Evolutionary conservation across 208 protist species (phyloP), one percentile per base, ranked within the genome.

Genomic region (Crithidia thermophila): DNA sequence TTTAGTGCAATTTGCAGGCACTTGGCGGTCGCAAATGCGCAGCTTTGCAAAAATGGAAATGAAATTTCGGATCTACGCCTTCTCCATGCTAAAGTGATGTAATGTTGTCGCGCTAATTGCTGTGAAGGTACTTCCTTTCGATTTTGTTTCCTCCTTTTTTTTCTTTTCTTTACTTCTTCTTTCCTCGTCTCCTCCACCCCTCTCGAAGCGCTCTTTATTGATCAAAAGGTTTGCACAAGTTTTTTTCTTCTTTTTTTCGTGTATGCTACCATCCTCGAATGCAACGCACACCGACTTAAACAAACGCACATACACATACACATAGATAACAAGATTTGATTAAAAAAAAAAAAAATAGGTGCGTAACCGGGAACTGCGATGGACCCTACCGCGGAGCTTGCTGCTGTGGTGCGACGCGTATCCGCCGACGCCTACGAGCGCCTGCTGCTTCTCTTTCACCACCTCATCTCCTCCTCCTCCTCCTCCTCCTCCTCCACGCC

Each of bases 341-440:
- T n/a, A n/a, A 30, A 50, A 50, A 50, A 23, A 5, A 5, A 4
- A 50, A 30, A 4, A 30, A 50, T 6, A 50, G 30, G 28, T 36
- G 9, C 2, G 36, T 31, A 6, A 11, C 11, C 36, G 36, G 23
- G 4, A n/a, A 34, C 37, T 37, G 16, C 5, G 21, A 79, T 81
- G 80, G 61, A 68, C 34, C 28, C 2, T n/a, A 43, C 52, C 31
- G 42, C 56, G 23, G 75, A 85, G 57, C 55, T 85, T 3, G 52
- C 57, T 25, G 70, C 65, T 16, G 21, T 85, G 61, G 67, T 87
- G 46, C 77, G 73, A 28, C 81, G 81, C 34, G 75, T 73, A 13
- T 76, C 81, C 10, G 37, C 61, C 16, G 5, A 37, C 20, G 49
- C 74, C 9, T 60, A 57, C 21, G 69, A 84, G 21, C 72, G 75